Conservation (phyloP, 805 yeast species). For the Lipomyces anomalus region DNA sequence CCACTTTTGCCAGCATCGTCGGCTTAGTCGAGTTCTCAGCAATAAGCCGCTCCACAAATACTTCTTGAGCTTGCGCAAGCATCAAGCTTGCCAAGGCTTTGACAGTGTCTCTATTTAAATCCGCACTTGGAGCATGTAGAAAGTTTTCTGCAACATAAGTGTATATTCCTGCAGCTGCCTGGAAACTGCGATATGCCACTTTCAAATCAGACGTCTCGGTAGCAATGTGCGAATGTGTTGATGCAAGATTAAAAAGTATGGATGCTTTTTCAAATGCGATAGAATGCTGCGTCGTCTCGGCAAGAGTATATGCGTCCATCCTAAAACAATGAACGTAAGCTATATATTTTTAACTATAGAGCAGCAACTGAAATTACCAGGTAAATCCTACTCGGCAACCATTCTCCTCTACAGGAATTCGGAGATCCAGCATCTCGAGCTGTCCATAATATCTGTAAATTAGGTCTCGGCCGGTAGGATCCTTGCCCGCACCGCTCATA, state of each 20-base stretch:
- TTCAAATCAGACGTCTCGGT: constrained; percentile 43
- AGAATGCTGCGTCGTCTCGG: constrained; percentile 59
- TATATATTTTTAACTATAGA: neutral
- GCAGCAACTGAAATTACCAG: constrained; percentile 43
- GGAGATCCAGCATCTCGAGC: constrained; percentile 68
- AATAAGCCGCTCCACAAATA: constrained; percentile 60
- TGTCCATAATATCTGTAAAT: constrained; percentile 72
- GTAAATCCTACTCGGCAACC: constrained; percentile 58
- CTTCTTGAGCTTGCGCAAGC: constrained; percentile 86
- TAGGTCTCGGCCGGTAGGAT: constrained; percentile 46
- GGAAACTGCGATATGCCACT: constrained; percentile 53
- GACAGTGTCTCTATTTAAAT: constrained; percentile 63
- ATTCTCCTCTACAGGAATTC: constrained; percentile 60
- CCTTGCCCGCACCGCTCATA: constrained; percentile 44
- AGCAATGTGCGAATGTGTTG: constrained; percentile 48
- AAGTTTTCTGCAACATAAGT: constrained; percentile 71
- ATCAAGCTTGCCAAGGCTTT: constrained; percentile 57
- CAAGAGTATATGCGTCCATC: constrained; percentile 55
- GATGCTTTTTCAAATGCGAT: constrained; percentile 87
- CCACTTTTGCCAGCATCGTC: constrained; percentile 67
- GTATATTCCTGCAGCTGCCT: constrained; percentile 74
- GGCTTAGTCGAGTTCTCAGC: constrained; percentile 45
- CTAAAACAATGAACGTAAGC: constrained; percentile 6
- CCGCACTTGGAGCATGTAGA: constrained; percentile 81
- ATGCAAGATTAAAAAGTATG: constrained; percentile 70